Percentiles rank a stretch among this genome's conserved stretches.
Evolutionary conservation across 1,284 basidiomycete species (phyloP).

Genomic region (Rhizopogon parksii): DNA sequence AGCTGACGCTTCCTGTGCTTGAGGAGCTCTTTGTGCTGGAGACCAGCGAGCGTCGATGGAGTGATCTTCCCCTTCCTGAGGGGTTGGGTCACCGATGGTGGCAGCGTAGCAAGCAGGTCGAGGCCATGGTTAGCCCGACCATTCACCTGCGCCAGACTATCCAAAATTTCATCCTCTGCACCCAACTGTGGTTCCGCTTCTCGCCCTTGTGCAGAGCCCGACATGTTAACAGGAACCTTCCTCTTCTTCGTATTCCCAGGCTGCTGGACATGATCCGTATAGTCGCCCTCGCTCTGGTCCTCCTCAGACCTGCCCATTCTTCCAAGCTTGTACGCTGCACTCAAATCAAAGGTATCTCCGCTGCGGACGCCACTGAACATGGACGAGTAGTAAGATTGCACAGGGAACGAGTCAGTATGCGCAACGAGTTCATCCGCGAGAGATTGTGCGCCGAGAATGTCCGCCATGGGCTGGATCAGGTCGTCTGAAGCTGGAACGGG

Average conservation of each 20-base stretch:
- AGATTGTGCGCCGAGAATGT: slow-evolving; percentile 32
- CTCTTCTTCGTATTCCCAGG: slow-evolving; percentile 81
- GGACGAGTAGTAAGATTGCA: slow-evolving; percentile 58
- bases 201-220: slow-evolving; percentile 29
- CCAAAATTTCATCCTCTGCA: slow-evolving; percentile 22
- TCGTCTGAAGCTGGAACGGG: slow-evolving; percentile 18
- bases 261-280: slow-evolving; percentile 59
- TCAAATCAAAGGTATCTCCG: slow-evolving; percentile 23
- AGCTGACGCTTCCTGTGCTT: slow-evolving; percentile 62
- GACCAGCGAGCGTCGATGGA: slow-evolving; percentile 55
- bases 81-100: slow-evolving; percentile 16
- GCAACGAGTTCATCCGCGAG: slow-evolving; percentile 45
- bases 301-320: slow-evolving; percentile 28
- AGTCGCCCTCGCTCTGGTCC: slow-evolving; percentile 50
- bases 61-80: slow-evolving; percentile 45
- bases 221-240: slow-evolving; percentile 60
- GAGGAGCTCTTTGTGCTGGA: slow-evolving; percentile 69
- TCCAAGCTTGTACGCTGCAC: slow-evolving; percentile 20
- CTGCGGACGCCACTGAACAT: slow-evolving; percentile 34
- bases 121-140: slow-evolving; percentile 18
- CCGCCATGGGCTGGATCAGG: slow-evolving; percentile 25
- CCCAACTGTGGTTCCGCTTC: slow-evolving; percentile 22
- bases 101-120: slow-evolving; percentile 14
- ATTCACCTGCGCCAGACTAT: slow-evolving; percentile 9
- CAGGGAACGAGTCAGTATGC: slow-evolving; percentile 42